Base-by-base conservation (phyloP, 768 basidiomycete species). In the Ramaria sp. region DNA sequence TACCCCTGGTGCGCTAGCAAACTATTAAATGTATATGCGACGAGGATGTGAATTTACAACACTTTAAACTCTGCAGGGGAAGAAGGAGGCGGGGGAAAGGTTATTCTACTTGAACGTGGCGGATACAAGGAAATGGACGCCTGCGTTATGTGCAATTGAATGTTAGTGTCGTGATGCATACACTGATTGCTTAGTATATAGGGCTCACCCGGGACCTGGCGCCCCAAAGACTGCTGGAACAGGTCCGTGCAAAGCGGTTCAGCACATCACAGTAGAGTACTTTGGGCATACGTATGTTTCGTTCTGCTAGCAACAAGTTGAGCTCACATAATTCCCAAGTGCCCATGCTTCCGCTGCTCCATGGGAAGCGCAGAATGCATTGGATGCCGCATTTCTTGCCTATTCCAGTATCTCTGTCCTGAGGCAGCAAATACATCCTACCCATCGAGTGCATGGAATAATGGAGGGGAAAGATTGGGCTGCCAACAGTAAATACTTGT, bases 81-180 rank as follows among this genome's bases (percentile, higher is more conserved):
- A 53, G 66, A 68, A 55, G 62, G 61, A 6, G 59, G 66, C 43
- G 63, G 61, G 10, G 69, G 68, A 4, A 70, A 70, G 58, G 60
- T 69, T 20, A 58, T 60, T 22, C 57, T 70, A 45, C 53, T 68
- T 34, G 60, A 67, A 11, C 41, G 59, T 10, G 69, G 68, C 11
- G 69, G 62, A 1, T 70, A 70, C 60, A 62, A 68, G 47, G 62
- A 63, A 9, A 68, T 70, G 66, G 64, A 66, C 20, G 55, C 48
- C 6, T 89, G 90, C 64, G 69, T 91, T 57, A 89, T 90, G 89
- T 49, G 12, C 48, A 17, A 27, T 27, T 43, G 13, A 37, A 43
- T 11, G 22, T 83, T 27, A 59, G 75, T 65, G 3, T 4, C 22
- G 20, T 6, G n/a, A 19, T 15, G 15, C 13, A 30, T 27, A 22